phyloP scores from a whole-genome alignment of 768 basidiomycete genomes.

The Xerocomellus amylosporus region DNA sequence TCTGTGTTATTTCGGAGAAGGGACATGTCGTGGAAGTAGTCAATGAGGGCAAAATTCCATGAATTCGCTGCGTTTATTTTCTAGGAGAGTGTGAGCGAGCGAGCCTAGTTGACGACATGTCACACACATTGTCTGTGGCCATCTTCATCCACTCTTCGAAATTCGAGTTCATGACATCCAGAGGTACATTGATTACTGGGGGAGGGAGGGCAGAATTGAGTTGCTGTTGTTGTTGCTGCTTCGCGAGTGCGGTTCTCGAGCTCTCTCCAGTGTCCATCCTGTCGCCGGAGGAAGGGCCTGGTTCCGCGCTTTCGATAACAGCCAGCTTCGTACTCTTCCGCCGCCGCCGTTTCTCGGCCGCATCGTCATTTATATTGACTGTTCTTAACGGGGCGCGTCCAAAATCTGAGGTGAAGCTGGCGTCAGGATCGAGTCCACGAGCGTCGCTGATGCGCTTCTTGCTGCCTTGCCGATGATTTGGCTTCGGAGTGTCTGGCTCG shows the following conservation, averaged over 20 bases:
- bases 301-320: slow-evolving; percentile 53
- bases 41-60: slow-evolving; percentile 97
- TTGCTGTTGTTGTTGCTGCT: slow-evolving; percentile 57
- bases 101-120: not conserved
- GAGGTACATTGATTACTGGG: slow-evolving; percentile 56
- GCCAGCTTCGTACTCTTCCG: slow-evolving; percentile 72
- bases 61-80: slow-evolving; percentile 99
- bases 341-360: slow-evolving; percentile 79
- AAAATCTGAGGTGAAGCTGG: slow-evolving; percentile 35
- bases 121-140: slow-evolving; percentile 90
- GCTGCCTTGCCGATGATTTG: slow-evolving; percentile 22
- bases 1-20: slow-evolving; percentile 89
- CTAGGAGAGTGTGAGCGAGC: slow-evolving; percentile 41
- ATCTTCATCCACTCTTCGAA: slow-evolving; percentile 99
- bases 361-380: slow-evolving; percentile 73
- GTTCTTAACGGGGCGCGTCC: slow-evolving; percentile 41
- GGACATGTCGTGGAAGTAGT: slow-evolving; percentile 99
- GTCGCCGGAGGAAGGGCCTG: slow-evolving; percentile 53
- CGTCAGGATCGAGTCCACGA: slow-evolving; percentile 36
- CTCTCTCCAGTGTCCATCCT: slow-evolving; percentile 38
- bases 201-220: slow-evolving; percentile 59
- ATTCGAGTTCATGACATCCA: slow-evolving; percentile 88
- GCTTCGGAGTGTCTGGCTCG: slow-evolving; percentile 32
- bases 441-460: slow-evolving; percentile 50
- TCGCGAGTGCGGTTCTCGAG: slow-evolving; percentile 44